Evolutionary conservation across 257 asterid genomes (phyloP).

Genomic region (Dorcoceras hygrometricum): DNA sequence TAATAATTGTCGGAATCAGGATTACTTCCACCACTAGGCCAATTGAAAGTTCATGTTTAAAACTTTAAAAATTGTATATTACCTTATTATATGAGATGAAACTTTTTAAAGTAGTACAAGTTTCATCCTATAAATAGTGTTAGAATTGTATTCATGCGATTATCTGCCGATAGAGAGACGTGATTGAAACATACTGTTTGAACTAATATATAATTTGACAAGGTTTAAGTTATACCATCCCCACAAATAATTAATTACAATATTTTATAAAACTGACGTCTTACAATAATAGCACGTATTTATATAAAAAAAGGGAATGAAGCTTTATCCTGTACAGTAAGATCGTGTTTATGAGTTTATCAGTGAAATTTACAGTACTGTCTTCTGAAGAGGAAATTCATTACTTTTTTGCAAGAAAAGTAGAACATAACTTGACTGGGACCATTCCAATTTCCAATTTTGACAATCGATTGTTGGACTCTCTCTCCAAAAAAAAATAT

Average conservation of each 20-base stretch:
- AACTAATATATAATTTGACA: too few relatives aligned
- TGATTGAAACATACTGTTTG: too few relatives aligned
- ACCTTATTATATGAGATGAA: too few relatives aligned
- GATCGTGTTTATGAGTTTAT: background rate
- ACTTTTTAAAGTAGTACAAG: too few relatives aligned
- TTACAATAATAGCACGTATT: too few relatives aligned
- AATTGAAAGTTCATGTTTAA: too few relatives aligned
- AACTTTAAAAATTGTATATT: too few relatives aligned
- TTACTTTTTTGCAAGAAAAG: background rate
- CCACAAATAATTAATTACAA: background rate
- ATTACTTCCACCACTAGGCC: background rate
- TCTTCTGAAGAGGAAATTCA: too few relatives aligned
- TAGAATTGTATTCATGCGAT: too few relatives aligned
- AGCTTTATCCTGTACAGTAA: background rate
- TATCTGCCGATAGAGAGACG: too few relatives aligned
- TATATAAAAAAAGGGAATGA: background rate
- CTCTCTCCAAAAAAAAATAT: background rate
- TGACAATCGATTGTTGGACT: background rate
- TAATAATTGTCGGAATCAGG: background rate
- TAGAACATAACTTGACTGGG: background rate
- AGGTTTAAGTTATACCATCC: background rate
- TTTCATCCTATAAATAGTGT: too few relatives aligned
- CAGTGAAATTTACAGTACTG: background rate
- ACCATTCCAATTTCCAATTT: background rate
- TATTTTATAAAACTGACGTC: background rate